Conservation (phyloP, 768 basidiomycete genomes). For the Rhodosporidiobolus odoratus region DNA sequence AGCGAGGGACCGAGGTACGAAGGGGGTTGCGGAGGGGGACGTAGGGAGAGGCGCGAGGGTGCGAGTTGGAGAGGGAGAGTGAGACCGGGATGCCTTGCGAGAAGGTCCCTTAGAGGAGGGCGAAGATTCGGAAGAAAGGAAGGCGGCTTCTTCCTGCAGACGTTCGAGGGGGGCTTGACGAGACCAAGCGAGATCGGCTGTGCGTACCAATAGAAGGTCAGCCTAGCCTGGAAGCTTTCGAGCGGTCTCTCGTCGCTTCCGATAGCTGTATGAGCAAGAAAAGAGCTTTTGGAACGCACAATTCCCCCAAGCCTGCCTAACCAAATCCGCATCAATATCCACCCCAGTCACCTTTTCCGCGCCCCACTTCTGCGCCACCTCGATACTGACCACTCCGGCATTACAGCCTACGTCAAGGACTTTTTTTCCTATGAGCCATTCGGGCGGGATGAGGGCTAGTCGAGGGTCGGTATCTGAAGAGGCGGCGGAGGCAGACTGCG, state of each 20-base stretch:
- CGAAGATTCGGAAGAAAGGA: neutral
- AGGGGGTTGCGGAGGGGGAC: neutral
- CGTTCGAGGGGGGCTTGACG: conserved; percentile 16
- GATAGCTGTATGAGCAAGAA: too few species aligned
- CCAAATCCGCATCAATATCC: conserved; percentile 71
- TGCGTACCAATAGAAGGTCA: too few species aligned
- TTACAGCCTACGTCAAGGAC: conserved; percentile 85
- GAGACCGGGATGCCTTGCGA: neutral
- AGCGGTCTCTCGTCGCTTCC: too few species aligned
- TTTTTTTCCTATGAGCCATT: conserved; percentile 55
- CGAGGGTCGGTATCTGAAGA: conserved; percentile 56
- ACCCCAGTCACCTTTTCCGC: conserved; percentile 71
- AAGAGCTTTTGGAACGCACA: conserved; percentile 49
- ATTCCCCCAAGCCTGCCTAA: conserved; percentile 70
- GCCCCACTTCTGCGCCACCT: conserved; percentile 64
- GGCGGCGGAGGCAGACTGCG: neutral
- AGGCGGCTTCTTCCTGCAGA: conserved; percentile 15
- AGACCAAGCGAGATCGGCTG: conserved; percentile 26
- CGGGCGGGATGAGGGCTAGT: conserved; percentile 57
- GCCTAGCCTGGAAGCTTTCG: too few species aligned
- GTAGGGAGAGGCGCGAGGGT: neutral
- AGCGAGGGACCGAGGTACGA: neutral
- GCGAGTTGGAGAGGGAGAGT: neutral
- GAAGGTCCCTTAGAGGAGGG: conserved; percentile 3
- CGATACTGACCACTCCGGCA: conserved; percentile 76